Evolutionary conservation across 208 protist genomes (phyloP), one percentile per base, ranked within the genome.

Genomic region (Phytomonas sp.): DNA sequence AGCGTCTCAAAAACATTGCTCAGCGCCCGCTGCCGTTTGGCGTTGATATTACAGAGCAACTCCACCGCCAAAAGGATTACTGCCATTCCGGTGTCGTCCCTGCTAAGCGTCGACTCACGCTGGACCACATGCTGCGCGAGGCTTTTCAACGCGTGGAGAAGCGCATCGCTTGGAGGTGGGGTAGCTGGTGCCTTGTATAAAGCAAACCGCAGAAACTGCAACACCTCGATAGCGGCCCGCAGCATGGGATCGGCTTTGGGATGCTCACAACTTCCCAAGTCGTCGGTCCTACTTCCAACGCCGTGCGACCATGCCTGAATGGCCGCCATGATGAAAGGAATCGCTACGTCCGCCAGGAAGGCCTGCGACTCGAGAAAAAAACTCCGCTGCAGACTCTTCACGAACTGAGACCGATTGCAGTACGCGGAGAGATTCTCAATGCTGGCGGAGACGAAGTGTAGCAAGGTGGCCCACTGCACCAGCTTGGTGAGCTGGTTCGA

Each of bases 401-500:
- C 72, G 40, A 71, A 66, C 17, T 73, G 76, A 17, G 72, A 66
- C n/a, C 67, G 60, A 46, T 80, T 68, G 78, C 85, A 78, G 68
- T 86, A 96, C 66, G 92, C 82, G 7, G 79, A 78, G 60, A 96
- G 77, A 77, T 96, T 96, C 56, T 86, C 68, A 31, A 88, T 63
- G 60, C 89, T 78, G 17, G 82, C 76, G 30, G 82, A 76, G 43
- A 92, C 29, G 68, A 92, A 88, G 62, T 84, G 81, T 56, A 96
- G 79, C 37, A 87, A 68, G 0, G 76, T 68, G 23, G 85, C 73
- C 79, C 84, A 94, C 32, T 90, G 73, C 36, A 83, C 77, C 62
- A 91, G 74, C 73, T 89, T 83, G 64, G 79, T 74, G 67, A 79
- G 72, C 72, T 88, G 85, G 60, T 67, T 73, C 43, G 46, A 17